phyloP scores from a whole-genome alignment of 2,329 filamentous ascomycete species.

The Didymella lethalis region DNA sequence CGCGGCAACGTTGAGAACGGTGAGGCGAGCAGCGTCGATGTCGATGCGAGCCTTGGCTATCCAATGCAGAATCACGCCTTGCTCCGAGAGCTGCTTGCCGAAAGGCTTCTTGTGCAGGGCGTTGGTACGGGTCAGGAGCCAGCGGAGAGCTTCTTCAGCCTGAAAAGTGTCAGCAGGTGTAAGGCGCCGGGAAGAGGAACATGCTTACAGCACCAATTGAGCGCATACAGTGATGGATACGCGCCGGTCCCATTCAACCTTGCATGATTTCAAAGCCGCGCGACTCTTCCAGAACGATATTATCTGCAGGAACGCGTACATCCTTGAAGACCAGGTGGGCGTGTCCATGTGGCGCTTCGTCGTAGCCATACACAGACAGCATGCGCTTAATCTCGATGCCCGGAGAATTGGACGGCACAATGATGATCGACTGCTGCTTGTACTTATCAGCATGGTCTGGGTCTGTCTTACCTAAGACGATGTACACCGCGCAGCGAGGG shows the following conservation, averaged over 20 bases:
- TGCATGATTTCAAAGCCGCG: constrained; percentile 98
- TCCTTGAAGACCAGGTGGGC: constrained; percentile 87
- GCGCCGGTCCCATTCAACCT: constrained; percentile 88
- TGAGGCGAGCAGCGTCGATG: constrained; percentile 85
- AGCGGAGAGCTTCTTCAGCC: constrained; percentile 87
- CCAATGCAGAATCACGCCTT: constrained; percentile 79
- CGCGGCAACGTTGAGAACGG: constrained; percentile 91
- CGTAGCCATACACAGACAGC: constrained; percentile 91
- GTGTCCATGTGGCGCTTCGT: constrained; percentile 96
- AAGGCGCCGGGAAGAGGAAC: background rate
- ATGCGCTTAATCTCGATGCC: constrained; percentile 90
- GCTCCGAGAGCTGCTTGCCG: constrained; percentile 81
- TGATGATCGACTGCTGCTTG: constrained; percentile 87
- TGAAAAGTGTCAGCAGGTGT: constrained; percentile 36
- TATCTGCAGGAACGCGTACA: constrained; percentile 80
- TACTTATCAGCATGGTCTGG: constrained; percentile 76
- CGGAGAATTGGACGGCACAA: constrained; percentile 79
- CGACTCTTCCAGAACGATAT: constrained; percentile 87
- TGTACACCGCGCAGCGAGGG: constrained; percentile 85
- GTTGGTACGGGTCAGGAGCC: constrained; percentile 91
- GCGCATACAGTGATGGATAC: constrained; percentile 96
- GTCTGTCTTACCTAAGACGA: constrained; percentile 93
- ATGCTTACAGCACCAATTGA: constrained; percentile 79
- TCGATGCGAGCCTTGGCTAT: constrained; percentile 89
- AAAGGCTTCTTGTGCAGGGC: constrained; percentile 88